phyloP scores from a whole-genome alignment of 2,329 filamentous ascomycete genomes.

The Colletotrichum theobromicola region DNA sequence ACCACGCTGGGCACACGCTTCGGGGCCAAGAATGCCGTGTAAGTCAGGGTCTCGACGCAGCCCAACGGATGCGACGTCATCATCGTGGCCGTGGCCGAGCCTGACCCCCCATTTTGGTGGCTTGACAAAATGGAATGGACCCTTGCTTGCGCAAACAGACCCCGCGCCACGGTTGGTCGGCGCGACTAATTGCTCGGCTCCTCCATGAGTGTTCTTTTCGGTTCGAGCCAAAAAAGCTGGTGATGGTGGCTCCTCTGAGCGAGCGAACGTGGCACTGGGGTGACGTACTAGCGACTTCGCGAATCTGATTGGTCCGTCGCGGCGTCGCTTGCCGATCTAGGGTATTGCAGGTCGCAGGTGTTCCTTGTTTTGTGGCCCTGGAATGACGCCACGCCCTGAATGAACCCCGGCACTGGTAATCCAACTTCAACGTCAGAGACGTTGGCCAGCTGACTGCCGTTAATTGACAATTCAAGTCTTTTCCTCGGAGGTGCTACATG shows the following conservation, averaged over 20 bases:
- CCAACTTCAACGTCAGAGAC: constrained; percentile 14
- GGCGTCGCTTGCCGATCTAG: constrained; percentile 8
- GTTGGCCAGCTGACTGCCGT: constrained; percentile 1
- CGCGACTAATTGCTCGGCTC: not conserved
- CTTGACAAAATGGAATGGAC: not conserved
- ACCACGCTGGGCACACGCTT: not conserved
- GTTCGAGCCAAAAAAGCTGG: not conserved
- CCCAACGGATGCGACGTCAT: constrained; percentile 16
- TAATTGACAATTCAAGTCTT: not conserved
- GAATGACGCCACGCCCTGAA: constrained; percentile 18
- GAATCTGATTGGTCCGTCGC: constrained; percentile 10
- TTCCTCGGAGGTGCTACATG: not conserved
- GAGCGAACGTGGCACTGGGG: not conserved
- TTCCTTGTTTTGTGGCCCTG: constrained; percentile 20
- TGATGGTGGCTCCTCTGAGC: constrained; percentile 7
- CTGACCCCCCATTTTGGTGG: not conserved
- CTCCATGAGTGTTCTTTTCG: not conserved
- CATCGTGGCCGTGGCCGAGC: not conserved
- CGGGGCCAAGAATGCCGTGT: constrained; percentile 11
- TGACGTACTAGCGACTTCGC: constrained; percentile 7
- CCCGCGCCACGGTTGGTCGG: constrained; percentile 11
- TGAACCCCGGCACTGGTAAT: not conserved
- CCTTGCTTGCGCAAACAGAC: constrained; percentile 3
- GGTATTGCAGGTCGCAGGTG: constrained; percentile 10
- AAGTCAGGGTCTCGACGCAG: constrained; percentile 14